Evolutionary conservation across 352 stramenopile genomes (phyloP).

Genomic region (Phytophthora nicotianae): DNA sequence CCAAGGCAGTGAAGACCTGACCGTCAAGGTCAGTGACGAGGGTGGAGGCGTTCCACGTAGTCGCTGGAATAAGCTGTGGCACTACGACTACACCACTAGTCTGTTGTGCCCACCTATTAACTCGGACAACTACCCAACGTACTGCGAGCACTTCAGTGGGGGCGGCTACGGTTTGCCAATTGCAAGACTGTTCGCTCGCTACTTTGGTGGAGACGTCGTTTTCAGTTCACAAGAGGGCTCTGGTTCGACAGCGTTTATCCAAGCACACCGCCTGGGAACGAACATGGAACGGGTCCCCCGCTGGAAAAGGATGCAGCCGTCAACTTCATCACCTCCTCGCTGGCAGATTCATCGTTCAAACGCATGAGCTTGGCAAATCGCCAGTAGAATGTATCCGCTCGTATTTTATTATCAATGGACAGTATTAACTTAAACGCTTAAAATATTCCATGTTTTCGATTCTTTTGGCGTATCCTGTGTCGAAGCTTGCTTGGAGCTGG

Average conservation of each 20-base stretch:
- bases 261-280: constrained; percentile 69
- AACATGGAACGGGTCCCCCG: constrained; percentile 67
- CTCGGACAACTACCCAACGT: constrained; percentile 72
- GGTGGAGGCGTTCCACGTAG: constrained; percentile 96
- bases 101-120: constrained; percentile 51
- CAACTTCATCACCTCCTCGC: constrained; percentile 7
- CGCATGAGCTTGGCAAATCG: no score
- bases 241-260: constrained; percentile 92
- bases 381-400: no score
- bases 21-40: constrained; percentile 98
- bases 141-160: constrained; percentile 88
- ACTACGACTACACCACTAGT: constrained; percentile 98
- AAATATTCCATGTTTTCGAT: no score
- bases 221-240: constrained; percentile 99
- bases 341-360: constrained; percentile 15
- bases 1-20: constrained; percentile 93
- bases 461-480: no score
- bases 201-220: constrained; percentile 98
- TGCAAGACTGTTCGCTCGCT: constrained; percentile 92
- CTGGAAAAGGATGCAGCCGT: constrained; percentile 12
- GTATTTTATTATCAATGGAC: no score
- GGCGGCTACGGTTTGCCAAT: constrained; percentile 95
- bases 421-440: no score
- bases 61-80: constrained; percentile 97
- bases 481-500: no score